These are phyloP conservation scores for Ceratobasidium papillatum DNA, from an alignment of 1,284 basidiomycete species.

Conservation along the genomic window DNA sequence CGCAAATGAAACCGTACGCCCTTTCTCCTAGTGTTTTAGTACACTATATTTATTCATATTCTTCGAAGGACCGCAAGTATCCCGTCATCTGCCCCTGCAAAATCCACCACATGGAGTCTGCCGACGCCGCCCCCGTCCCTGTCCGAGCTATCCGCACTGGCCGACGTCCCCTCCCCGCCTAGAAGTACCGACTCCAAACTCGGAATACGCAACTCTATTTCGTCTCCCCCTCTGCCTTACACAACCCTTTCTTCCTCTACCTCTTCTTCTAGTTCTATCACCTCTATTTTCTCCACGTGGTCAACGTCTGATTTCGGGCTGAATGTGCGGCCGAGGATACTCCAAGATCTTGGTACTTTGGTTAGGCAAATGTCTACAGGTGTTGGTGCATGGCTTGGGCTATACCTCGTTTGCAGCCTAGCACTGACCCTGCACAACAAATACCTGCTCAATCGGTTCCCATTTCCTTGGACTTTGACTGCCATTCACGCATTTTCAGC, in stretches of 20 bases:
- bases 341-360: background rate
- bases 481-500: slow-evolving; percentile 87
- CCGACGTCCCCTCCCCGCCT: background rate
- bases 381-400: slow-evolving; percentile 64
- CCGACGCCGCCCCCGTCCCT: slow-evolving; percentile 36
- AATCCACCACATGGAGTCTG: slow-evolving; percentile 9
- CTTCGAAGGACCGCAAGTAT: background rate
- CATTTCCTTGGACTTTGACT: slow-evolving; percentile 91
- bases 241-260: background rate
- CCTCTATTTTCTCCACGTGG: background rate
- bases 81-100: slow-evolving; percentile 13
- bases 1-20: slow-evolving; percentile 1
- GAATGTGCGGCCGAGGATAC: background rate
- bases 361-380: background rate
- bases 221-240: background rate
- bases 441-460: slow-evolving; percentile 84
- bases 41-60: background rate
- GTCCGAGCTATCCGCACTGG: slow-evolving; percentile 15
- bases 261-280: background rate
- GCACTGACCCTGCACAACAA: slow-evolving; percentile 93
- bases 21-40: background rate
- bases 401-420: slow-evolving; percentile 92
- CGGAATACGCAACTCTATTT: background rate
- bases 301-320: background rate
- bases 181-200: background rate